phyloP scores from a whole-genome alignment of 2,329 filamentous ascomycete genomes.

The Scorias spongiosa region DNA sequence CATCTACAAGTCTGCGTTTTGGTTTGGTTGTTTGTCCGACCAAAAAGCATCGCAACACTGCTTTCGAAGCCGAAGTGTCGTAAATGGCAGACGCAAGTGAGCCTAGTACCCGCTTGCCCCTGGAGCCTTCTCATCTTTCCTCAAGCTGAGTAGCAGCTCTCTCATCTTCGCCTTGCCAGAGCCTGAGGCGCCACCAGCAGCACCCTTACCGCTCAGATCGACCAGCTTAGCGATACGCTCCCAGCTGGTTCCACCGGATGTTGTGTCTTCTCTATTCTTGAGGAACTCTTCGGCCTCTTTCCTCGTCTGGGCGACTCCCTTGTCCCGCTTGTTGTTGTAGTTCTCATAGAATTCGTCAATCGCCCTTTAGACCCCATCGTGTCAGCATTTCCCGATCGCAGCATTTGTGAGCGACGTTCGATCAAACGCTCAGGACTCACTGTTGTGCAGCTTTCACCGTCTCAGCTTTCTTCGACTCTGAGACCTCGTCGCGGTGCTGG shows the following conservation, averaged over 20 bases:
- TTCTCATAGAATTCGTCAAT: conserved; percentile 99
- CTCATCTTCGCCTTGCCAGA: conserved; percentile 95
- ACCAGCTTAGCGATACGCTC: conserved; percentile 95
- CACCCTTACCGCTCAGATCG: conserved; percentile 89
- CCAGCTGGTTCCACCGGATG: conserved; percentile 92
- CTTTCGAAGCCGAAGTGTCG: too few relatives aligned
- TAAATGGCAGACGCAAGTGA: not conserved
- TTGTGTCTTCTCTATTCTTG: conserved; percentile 75
- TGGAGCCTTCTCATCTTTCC: conserved; percentile 82
- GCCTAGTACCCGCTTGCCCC: conserved; percentile 35
- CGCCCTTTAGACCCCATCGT: conserved; percentile 21
- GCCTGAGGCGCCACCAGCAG: conserved; percentile 70
- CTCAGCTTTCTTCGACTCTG: conserved; percentile 65
- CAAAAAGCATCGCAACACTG: too few relatives aligned
- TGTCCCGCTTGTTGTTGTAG: conserved; percentile 97
- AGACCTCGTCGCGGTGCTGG: conserved; percentile 70
- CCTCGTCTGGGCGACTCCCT: conserved; percentile 72
- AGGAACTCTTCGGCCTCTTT: conserved; percentile 91
- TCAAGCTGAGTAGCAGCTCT: conserved; percentile 70
- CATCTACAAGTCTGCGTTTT: too few relatives aligned
- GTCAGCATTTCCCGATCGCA: not conserved
- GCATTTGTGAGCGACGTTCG: not conserved
- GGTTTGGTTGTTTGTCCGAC: too few relatives aligned
- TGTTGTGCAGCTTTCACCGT: conserved; percentile 80
- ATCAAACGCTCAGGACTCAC: conserved; percentile 21